Evolutionary conservation across 148 eudicot genomes (phyloP), one percentile per base, ranked within the genome.

Genomic region (Rhododendron ovatum): DNA sequence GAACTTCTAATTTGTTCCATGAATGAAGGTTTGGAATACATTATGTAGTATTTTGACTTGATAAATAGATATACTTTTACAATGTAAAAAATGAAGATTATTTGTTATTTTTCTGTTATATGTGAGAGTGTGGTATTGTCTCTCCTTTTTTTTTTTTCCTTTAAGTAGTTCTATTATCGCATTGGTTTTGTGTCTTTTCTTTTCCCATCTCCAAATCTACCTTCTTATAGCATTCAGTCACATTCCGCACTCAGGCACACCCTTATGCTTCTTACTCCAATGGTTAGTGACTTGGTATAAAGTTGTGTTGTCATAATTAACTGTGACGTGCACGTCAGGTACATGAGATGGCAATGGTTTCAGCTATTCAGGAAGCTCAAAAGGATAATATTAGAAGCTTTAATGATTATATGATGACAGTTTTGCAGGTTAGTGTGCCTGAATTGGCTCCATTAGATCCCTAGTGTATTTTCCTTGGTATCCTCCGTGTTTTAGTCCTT

Each of bases 271-370:
- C 48, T 30, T 71, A 71, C 35, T 71, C 76, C 18, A 71, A 30
- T 71, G 75, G 35, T 69, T 69, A 33, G 5, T 30, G 22, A 59
- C 71, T 57, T 39, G 18, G 59, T n/a, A 47, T 5, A 12, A 41
- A 85, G 51, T 69, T 71, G 12, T 11, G 50, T 45, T 22, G 69
- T 50, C 82, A 81, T 84, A 35, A 78, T 74, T 43, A 47, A 55
- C 78, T 74, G n/a, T 33, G 41, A 80, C 83, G 53, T 85, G 50
- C 20, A 78, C 85, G 76, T 76, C 90, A 96, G 99, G 96, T 96
- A 45, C 99, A 94, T 92, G 99, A 96, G 91, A 96, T 96, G 99
- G 93, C 96, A 87, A 95, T 94, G 96, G 91, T 95, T 79, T 96
- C 99, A 59, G 96, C 98, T 87, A 92, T 96, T 84, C 99, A 96